These are phyloP conservation scores for Alloteropsis angusta DNA, from an alignment of 202 grass and related monocot genomes.

Conservation along the genomic window DNA sequence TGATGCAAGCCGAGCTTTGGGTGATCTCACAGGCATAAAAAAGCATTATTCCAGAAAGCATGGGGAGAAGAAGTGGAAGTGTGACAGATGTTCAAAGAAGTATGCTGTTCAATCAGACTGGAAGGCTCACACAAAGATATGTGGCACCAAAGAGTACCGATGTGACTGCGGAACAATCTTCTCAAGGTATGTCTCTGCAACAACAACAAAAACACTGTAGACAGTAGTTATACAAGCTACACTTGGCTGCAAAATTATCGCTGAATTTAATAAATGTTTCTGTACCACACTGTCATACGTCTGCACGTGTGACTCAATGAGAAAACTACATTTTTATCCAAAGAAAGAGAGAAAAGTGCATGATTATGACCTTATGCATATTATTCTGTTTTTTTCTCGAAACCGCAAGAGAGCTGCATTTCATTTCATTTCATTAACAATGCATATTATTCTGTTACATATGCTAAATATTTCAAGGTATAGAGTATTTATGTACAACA, in stretches of 20 bases:
- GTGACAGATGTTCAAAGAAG: constrained; percentile 60
- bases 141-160: constrained; percentile 60
- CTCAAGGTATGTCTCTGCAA: constrained; percentile 42
- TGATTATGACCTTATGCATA: background rate
- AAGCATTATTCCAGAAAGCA: constrained; percentile 63
- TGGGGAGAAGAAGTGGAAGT: constrained; percentile 77
- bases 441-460: background rate
- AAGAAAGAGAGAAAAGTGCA: background rate
- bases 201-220: background rate
- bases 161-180: constrained; percentile 63
- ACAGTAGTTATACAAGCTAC: background rate
- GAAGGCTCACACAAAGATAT: constrained; percentile 68
- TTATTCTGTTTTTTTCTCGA: background rate
- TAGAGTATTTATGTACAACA: background rate
- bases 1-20: constrained; percentile 43
- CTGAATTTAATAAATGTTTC: background rate
- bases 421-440: background rate
- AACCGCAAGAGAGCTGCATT: no score
- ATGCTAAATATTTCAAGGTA: background rate
- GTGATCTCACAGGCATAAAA: constrained; percentile 59
- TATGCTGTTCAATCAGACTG: constrained; percentile 67
- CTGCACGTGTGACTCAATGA: background rate
- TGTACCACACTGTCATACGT: background rate
- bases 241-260: background rate
- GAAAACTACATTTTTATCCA: background rate